Evolutionary conservation across 352 stramenopile genomes (phyloP).

Genomic region (Aphanomyces invadans): DNA sequence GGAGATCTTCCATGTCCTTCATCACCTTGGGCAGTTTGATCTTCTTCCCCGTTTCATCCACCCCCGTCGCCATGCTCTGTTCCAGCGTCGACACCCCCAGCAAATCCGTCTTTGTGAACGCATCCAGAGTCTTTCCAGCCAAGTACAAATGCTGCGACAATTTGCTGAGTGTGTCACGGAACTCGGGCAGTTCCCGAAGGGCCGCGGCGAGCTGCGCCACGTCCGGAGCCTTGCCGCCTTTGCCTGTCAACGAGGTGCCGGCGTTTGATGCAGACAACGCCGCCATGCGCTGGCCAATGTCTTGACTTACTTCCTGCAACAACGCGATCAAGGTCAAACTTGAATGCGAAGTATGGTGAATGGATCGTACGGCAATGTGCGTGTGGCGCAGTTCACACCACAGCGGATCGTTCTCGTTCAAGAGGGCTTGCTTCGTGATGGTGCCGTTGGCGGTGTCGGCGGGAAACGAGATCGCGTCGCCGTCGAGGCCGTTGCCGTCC

Average conservation of each 20-base stretch:
- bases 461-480: conserved; percentile 90
- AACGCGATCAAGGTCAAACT: not conserved
- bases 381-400: conserved; percentile 95
- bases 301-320: conserved; percentile 52
- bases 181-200: conserved; percentile 91
- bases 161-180: conserved; percentile 91
- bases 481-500: conserved; percentile 57
- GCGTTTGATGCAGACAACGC: conserved; percentile 72
- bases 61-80: conserved; percentile 91
- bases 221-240: conserved; percentile 71
- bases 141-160: conserved; percentile 93
- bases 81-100: conserved; percentile 91
- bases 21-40: conserved; percentile 78
- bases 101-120: conserved; percentile 82
- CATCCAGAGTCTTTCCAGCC: conserved; percentile 90
- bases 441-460: conserved; percentile 75
- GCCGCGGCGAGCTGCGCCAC: conserved; percentile 89
- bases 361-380: conserved; percentile 81
- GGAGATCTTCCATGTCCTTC: conserved; percentile 83
- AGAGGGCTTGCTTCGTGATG: conserved; percentile 84
- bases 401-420: conserved; percentile 96
- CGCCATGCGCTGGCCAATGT: conserved; percentile 71
- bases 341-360: not conserved
- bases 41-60: conserved; percentile 89
- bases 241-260: conserved; percentile 57